Percentiles rank a stretch among this genome's conserved stretches.
Conservation (phyloP, 2,329 filamentous ascomycete genomes). For the Paraconiothyrium sp. region DNA sequence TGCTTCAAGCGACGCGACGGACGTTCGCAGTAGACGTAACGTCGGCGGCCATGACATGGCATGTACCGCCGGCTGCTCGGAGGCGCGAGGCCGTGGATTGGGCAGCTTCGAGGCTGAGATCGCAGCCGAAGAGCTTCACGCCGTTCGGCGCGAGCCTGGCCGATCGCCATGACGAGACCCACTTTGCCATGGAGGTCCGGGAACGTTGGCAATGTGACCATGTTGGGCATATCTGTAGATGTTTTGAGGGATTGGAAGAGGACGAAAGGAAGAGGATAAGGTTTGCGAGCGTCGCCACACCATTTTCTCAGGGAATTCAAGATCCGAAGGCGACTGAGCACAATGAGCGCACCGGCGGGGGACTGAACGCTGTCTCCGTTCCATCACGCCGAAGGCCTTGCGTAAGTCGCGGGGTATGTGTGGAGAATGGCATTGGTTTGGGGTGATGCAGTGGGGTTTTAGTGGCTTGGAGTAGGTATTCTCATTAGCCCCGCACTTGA, state of each 20-base stretch:
- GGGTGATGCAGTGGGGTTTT: constrained; percentile 17
- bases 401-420: constrained; percentile 6
- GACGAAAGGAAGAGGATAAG: not conserved
- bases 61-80: constrained; percentile 13
- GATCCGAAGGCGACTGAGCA: not conserved
- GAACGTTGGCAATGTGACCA: constrained; percentile 9
- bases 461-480: not conserved
- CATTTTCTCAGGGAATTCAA: not conserved
- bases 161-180: constrained; percentile 25
- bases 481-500: constrained; percentile 12
- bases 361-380: not conserved
- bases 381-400: not conserved
- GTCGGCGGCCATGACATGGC: constrained; percentile 20
- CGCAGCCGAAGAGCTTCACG: constrained; percentile 24
- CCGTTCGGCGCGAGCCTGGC: constrained; percentile 22
- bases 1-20: constrained; percentile 16
- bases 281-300: not conserved
- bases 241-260: not conserved
- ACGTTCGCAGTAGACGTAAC: constrained; percentile 18
- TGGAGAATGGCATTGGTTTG: constrained; percentile 7
- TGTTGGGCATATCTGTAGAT: not conserved
- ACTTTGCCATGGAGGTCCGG: constrained; percentile 24
- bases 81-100: constrained; percentile 12
- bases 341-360: not conserved
- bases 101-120: constrained; percentile 19